These are phyloP conservation scores for Neurospora pannonica DNA, from an alignment of 495 filamentous ascomycete species.

Conservation along the genomic window DNA sequence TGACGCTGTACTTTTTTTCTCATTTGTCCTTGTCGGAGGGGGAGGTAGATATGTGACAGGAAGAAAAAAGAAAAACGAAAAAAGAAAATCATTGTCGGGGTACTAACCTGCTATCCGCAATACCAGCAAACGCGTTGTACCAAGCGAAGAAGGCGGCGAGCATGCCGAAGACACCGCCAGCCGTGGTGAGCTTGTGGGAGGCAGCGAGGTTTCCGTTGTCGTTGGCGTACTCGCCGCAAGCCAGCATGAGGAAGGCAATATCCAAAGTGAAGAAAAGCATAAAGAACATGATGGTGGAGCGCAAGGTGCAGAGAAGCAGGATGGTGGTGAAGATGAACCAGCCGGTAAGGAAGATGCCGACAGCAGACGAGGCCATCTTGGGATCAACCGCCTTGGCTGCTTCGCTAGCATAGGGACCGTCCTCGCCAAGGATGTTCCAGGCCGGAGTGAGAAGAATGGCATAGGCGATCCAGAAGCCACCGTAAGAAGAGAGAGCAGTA, in stretches of 20 bases:
- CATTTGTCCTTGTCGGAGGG: background rate
- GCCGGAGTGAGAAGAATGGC: constrained; percentile 76
- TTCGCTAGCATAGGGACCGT: constrained; percentile 32
- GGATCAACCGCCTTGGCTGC: constrained; percentile 23
- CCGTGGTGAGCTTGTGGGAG: constrained; percentile 47
- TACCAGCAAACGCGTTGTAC: constrained; percentile 96
- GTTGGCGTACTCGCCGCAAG: constrained; percentile 55
- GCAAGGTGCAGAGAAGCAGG: constrained; percentile 77
- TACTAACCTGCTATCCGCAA: constrained; percentile 74
- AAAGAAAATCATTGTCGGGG: constrained; percentile 2
- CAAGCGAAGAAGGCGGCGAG: constrained; percentile 85
- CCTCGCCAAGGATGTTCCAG: constrained; percentile 50
- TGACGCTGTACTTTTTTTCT: background rate
- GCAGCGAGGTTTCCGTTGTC: constrained; percentile 20
- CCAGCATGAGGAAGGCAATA: constrained; percentile 82
- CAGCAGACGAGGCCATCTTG: constrained; percentile 44
- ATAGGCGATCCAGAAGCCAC: constrained; percentile 94
- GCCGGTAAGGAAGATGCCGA: constrained; percentile 80
- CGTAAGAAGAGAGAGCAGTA: constrained; percentile 91
- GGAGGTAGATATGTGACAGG: background rate
- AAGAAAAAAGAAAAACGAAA: constrained; percentile 5
- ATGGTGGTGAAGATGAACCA: constrained; percentile 99
- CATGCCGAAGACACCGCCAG: constrained; percentile 82
- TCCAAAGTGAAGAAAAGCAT: constrained; percentile 88
- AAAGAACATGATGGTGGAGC: constrained; percentile 96